These are phyloP conservation scores for Eutrema yunnanense DNA, from an alignment of 345 rosid genomes.

Conservation along the genomic window DNA sequence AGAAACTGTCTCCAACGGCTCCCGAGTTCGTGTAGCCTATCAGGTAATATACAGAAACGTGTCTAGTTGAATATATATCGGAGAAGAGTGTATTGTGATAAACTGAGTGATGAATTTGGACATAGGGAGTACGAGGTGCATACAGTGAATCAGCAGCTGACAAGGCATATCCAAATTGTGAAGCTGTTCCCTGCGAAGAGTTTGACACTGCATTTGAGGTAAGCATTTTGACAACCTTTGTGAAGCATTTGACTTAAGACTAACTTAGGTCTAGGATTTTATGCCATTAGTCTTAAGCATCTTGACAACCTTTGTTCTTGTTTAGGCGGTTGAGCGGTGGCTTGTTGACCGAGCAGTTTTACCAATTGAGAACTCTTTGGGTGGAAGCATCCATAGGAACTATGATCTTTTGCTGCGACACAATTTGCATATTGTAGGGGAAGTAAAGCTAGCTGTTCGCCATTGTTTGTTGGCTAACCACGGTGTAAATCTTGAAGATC, in stretches of 20 bases:
- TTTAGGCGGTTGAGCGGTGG: constrained; percentile 86
- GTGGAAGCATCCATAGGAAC: constrained; percentile 98
- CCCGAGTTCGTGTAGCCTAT: constrained; percentile 89
- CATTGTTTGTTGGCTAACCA: constrained; percentile 93
- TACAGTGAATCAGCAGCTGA: constrained; percentile 94
- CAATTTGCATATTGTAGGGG: constrained; percentile 93
- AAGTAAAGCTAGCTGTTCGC: constrained; percentile 81
- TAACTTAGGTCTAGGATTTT: neutral
- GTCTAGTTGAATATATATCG: neutral
- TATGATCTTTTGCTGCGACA: constrained; percentile 91
- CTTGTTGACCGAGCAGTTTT: constrained; percentile 92
- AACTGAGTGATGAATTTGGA: neutral
- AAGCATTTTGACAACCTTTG: too few relatives aligned
- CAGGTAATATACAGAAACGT: constrained; percentile 43
- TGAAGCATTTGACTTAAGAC: too few relatives aligned
- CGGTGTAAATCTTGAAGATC: constrained; percentile 70
- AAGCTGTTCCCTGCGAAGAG: constrained; percentile 94
- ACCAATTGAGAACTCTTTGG: constrained; percentile 95
- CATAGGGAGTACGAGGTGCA: constrained; percentile 87
- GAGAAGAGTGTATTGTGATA: neutral
- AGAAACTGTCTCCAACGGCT: constrained; percentile 46
- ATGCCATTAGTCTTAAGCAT: neutral
- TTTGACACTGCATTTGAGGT: constrained; percentile 91
- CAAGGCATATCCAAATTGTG: constrained; percentile 93
- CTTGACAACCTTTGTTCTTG: neutral